Base-by-base conservation (phyloP, 106 monocot genomes). In the Acorus gramineus region DNA sequence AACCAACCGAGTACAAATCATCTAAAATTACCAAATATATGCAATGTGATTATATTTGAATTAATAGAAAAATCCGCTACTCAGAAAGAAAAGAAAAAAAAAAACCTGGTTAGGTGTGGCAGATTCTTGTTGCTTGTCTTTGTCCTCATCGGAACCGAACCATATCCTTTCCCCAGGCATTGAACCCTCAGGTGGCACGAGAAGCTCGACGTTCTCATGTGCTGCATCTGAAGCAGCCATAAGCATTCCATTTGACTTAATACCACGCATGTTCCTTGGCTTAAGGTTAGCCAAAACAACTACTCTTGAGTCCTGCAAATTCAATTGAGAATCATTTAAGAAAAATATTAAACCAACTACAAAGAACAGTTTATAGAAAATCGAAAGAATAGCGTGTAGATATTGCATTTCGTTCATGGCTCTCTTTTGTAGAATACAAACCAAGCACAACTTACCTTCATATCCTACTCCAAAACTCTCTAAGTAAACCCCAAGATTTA, bases 171-270 rank as follows among this genome's bases (percentile, higher is more conserved):
- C 90, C 57, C 95, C 95, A 66, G 90, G 82, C 14, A 70, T 58
- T 43, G 90, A 85, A 58, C 82, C 90, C 78, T 84, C 86, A 47
- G 90, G 86, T 65, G 95, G 84, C 64, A 70, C 59, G 50, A 95
- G 90, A 71, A 95, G 86, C 69, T 95, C 95, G 46, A 95, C 81
- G 64, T 59, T 82, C 70, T 82, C 80, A 78, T 95, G 95, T 46
- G 74, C 49, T 57, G 80, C 84, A 70, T 95, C 95, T 64, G 95
- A 95, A 56, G 95, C 90, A 73, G 95, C 90, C 86, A 95, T 84
- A 10, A 95, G 75, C 95, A 95, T 95, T 55, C 95, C 95, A 75
- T 90, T 86, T 52, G 95, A 95, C 67, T 87, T 95, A 42, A 95
- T 68, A 11, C 95, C 95, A 51, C 90, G 80, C 95, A 95, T 95